Conservation (phyloP, 495 filamentous ascomycete genomes). For the Penicillium soppii region DNA sequence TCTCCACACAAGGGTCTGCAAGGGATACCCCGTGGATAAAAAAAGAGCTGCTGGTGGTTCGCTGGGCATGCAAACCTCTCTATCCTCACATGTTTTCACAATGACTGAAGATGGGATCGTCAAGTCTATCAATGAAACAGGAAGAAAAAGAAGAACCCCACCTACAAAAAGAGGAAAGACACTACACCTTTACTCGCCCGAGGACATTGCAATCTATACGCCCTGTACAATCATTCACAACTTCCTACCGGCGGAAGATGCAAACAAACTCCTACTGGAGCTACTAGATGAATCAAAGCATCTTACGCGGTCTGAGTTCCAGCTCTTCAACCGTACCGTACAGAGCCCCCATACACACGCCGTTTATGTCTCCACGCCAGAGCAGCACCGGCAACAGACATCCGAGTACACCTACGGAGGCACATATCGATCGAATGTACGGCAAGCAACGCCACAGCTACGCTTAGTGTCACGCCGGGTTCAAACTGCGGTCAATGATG, state of each 20-base stretch:
- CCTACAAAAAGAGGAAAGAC: conserved; percentile 77
- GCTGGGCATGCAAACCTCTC: conserved; percentile 37
- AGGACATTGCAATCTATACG: conserved; percentile 75
- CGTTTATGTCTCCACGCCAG: conserved; percentile 72
- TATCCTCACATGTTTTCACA: conserved; percentile 47
- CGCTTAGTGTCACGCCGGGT: conserved; percentile 64
- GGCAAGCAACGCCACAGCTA: conserved; percentile 69
- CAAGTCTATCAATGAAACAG: conserved; percentile 35
- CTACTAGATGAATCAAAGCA: conserved; percentile 73
- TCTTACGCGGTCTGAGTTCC: conserved; percentile 72
- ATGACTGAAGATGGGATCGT: conserved; percentile 24
- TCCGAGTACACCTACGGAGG: conserved; percentile 86
- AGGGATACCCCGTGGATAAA: conserved; percentile 19
- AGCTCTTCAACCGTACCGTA: conserved; percentile 83
- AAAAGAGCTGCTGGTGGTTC: conserved; percentile 22
- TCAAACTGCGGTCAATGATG: conserved; percentile 68
- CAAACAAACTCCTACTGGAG: conserved; percentile 71
- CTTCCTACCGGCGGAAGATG: conserved; percentile 71
- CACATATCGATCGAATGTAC: conserved; percentile 67
- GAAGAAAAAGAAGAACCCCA: conserved; percentile 25
- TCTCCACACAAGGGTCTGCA: conserved; percentile 35
- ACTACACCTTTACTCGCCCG: conserved; percentile 74
- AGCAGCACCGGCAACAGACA: conserved; percentile 62
- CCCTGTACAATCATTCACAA: conserved; percentile 91
- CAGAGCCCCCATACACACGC: conserved; percentile 75